Evolutionary conservation across 2,329 filamentous ascomycete genomes (phyloP), one percentile per base, ranked within the genome.

Genomic region (Paramyrothecium roridum): DNA sequence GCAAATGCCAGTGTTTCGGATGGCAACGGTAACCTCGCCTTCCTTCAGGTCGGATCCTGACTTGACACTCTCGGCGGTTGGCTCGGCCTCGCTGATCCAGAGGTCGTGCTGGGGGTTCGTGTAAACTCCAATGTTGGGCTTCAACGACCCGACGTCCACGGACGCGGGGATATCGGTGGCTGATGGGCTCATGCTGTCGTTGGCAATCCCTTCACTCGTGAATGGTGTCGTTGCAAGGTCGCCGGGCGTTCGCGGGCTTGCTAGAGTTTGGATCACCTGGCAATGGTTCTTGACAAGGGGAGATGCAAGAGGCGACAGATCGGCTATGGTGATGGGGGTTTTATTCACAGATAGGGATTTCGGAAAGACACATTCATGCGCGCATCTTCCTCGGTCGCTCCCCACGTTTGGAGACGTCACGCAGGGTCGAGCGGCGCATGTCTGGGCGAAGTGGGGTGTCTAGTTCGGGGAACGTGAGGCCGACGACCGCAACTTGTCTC

Each of bases 1-100:
- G 80, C 95, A 98, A 67, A 98, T 98, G 55, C 95, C 95, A 8
- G 93, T 97, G 75, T 90, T 96, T 75, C 93, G 91, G 72, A 98
- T 85, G 54, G 90, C 91, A 59, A 98, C 74, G 23, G 91, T 92
- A 50, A 97, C 91, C 75, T 97, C 89, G 52, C 93, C 93, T 22
- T 83, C 81, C 74, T 89, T 87, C 65, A 97, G 77, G 51, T 80
- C 81, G 53, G 86, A 76, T 49, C 85, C 88, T 33, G 83, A 82
- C 61, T 86, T 78, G 55, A 96, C 87, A 59, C 86, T 86, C 70
- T 96, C 89, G 23, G 91, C 75, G 48, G 83, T 87, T 4, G 93
- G 93, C 63, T 85, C 80, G 13, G 93, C 86, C 61, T 91, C 86
- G 55, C 82, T 89, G 58, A 97, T 85, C 91, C 93, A 98, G 53